Evolutionary conservation across 495 filamentous ascomycete species (phyloP), one percentile per base, ranked within the genome.

Genomic region (Gamarada debralockiae): DNA sequence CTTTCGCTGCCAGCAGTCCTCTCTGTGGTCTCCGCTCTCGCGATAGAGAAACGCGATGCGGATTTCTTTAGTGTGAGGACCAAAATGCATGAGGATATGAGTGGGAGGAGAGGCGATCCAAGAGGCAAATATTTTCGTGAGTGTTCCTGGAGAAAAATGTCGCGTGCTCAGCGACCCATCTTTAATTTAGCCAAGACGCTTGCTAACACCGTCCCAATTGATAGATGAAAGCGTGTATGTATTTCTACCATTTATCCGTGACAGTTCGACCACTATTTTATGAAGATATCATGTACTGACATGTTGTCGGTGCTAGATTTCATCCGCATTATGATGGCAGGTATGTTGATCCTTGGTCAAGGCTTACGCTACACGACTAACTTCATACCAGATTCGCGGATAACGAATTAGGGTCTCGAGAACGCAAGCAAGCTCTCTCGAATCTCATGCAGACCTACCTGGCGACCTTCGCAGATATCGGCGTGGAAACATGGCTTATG

Each of bases 401-500:
- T 13, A 36, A 64, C 17, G 48, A 65, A 21, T 70, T 84, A 13
- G 61, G 68, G 5, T 73, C 74, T 41, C 65, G 72, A 20, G 68
- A 82, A 50, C 77, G 76, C 40, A 65, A 54, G 42, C 43, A 46
- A n/a, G 67, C 65, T 0, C 42, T 73, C 57, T 43, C 63, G 58
- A 53, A 86, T 60, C 79, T 93, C 57, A 77, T 91, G 52, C 81
- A 83, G 43, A 79, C 87, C 23, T 93, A 90, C 70, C 72, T 92
- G 15, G 71, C 80, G 17, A 85, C 80, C 48, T 83, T 87, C 52
- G 63, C 71, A 21, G 70, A 80, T 41, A 75, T 89, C 39, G 75
- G 77, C 0, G 66, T 89, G 43, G 86, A 90, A 62, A 91, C 89
- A 15, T 95, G 90, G 90, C 79, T 95, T 56, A 87, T 89, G 50